phyloP scores from a whole-genome alignment of 306 rosid species.

The Vigna radiata region DNA sequence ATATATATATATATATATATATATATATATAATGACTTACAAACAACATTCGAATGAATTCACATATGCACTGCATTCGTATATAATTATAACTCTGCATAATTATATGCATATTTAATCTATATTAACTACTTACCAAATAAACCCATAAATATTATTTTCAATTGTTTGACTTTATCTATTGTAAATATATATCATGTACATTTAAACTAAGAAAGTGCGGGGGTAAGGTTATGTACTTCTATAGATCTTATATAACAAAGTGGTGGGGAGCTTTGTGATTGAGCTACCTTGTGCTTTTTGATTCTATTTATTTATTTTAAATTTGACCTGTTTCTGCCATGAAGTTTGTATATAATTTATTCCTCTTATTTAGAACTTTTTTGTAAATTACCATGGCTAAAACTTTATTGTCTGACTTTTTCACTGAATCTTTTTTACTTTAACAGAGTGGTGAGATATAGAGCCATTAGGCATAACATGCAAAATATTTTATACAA shows the following conservation, averaged over 20 bases:
- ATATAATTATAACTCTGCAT: too few relatives aligned
- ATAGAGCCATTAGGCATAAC: slow-evolving; percentile 41
- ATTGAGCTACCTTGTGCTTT: background rate
- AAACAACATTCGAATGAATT: too few relatives aligned
- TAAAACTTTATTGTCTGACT: slow-evolving; percentile 20
- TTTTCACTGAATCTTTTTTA: slow-evolving; percentile 44
- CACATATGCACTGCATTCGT: too few relatives aligned
- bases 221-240: slow-evolving; percentile 1
- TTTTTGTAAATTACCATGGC: slow-evolving; percentile 11
- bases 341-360: background rate
- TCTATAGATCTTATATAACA: background rate
- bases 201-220: background rate
- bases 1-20: too few relatives aligned
- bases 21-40: too few relatives aligned
- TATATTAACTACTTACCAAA: too few relatives aligned
- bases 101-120: too few relatives aligned
- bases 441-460: slow-evolving; percentile 53
- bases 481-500: slow-evolving; percentile 41
- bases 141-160: too few relatives aligned
- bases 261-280: slow-evolving; percentile 2
- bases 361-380: slow-evolving; percentile 3
- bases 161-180: too few relatives aligned
- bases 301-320: background rate
- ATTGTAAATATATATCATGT: too few relatives aligned
- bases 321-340: slow-evolving; percentile 12